Evolutionary conservation across 2,329 filamentous ascomycete genomes (phyloP).

Genomic region (Sporothrix phasma): DNA sequence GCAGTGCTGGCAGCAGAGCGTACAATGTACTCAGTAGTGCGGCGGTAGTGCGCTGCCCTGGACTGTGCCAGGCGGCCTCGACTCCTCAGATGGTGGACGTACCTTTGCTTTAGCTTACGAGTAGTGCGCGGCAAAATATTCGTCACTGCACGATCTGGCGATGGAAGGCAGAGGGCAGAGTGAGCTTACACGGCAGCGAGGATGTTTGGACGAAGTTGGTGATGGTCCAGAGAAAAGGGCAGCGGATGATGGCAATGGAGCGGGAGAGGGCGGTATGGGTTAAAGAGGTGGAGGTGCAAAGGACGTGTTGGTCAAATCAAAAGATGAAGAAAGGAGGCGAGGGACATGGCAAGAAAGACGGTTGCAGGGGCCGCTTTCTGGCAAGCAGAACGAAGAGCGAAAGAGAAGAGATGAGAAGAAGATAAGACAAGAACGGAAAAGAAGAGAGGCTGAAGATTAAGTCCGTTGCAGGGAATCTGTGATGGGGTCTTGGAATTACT

Average conservation of each 20-base stretch:
- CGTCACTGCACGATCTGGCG: background rate
- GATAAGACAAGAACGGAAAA: background rate
- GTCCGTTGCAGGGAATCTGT: background rate
- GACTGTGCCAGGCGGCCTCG: constrained; percentile 3
- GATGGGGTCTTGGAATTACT: background rate
- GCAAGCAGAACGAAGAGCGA: background rate
- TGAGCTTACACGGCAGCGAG: background rate
- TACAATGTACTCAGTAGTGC: constrained; percentile 4
- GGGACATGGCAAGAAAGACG: background rate
- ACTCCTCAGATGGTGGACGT: constrained; percentile 7
- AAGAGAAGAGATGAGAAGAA: background rate
- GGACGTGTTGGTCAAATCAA: background rate
- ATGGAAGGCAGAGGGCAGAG: background rate
- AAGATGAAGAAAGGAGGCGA: background rate
- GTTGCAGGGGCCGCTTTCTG: background rate
- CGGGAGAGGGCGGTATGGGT: background rate
- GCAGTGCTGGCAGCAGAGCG: background rate
- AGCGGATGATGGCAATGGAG: background rate
- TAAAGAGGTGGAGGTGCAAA: background rate
- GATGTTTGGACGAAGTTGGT: background rate
- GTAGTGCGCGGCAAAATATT: constrained; percentile 1
- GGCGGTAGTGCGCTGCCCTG: background rate
- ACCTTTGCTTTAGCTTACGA: constrained; percentile 7
- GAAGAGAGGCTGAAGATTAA: background rate
- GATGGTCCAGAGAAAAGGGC: background rate